These are phyloP conservation scores for Akanthomyces lecanii DNA, from an alignment of 2,329 filamentous ascomycete genomes.

Conservation along the genomic window DNA sequence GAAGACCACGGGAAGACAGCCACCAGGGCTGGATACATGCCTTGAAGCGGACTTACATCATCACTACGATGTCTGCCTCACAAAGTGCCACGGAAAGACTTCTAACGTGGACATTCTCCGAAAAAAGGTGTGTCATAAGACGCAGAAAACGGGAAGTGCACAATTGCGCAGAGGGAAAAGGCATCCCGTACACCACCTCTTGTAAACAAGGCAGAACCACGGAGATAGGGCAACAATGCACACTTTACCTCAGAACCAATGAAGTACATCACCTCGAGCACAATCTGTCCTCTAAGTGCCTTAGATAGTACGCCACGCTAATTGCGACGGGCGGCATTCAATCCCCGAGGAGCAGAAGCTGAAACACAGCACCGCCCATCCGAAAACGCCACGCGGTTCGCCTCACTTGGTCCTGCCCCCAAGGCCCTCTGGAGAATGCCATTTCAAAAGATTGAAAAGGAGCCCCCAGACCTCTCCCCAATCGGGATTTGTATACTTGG, in stretches of 20 bases:
- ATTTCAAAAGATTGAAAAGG: not conserved
- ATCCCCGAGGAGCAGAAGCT: not conserved
- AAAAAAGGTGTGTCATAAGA: not conserved
- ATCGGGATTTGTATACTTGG: not conserved
- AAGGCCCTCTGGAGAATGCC: not conserved
- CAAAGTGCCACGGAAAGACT: not conserved
- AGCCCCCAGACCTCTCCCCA: not conserved
- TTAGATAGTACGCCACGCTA: not conserved
- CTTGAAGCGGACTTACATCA: not conserved
- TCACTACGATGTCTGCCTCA: not conserved
- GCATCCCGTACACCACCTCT: not conserved
- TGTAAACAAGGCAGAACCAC: conserved; percentile 6
- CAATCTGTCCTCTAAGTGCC: not conserved
- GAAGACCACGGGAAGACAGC: not conserved
- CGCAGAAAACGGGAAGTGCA: not conserved
- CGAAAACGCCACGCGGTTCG: conserved; percentile 12
- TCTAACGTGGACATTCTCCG: not conserved
- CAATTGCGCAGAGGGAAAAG: conserved; percentile 3
- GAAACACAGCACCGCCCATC: not conserved
- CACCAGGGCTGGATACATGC: not conserved
- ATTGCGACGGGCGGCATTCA: not conserved
- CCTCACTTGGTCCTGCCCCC: conserved; percentile 3
- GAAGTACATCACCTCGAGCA: not conserved
- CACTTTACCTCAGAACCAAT: not conserved
- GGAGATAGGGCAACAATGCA: not conserved